A percentile compares a stretch with the other conserved stretches of the same genome.
Evolutionary conservation across 179 eudicot species (phyloP).

Genomic region (Kewa caespitosa): DNA sequence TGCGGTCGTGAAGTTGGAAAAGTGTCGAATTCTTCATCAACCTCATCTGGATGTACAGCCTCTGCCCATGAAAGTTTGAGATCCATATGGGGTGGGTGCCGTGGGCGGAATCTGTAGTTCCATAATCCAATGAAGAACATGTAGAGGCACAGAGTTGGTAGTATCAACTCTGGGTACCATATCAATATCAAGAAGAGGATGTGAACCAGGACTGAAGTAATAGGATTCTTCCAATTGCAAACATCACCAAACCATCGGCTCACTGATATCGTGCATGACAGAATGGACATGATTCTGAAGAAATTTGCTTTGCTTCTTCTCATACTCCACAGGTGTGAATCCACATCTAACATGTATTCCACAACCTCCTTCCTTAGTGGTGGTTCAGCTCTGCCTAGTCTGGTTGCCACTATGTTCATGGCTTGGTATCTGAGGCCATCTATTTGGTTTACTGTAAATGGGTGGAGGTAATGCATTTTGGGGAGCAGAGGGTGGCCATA

Average conservation of each 20-base stretch:
- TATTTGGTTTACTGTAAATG: conserved; percentile 41
- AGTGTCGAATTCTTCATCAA: conserved; percentile 43
- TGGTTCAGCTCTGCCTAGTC: conserved; percentile 42
- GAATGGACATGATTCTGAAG: conserved; percentile 40
- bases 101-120: conserved; percentile 42
- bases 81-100: conserved; percentile 43
- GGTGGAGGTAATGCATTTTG: conserved; percentile 43
- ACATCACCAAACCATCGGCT: conserved; percentile 44
- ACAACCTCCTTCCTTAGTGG: conserved; percentile 42
- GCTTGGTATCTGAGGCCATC: conserved; percentile 43
- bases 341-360: conserved; percentile 44
- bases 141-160: conserved; percentile 45
- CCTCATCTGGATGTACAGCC: conserved; percentile 42
- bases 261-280: conserved; percentile 35
- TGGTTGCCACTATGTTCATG: conserved; percentile 42
- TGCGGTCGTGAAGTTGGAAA: conserved; percentile 45
- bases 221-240: conserved; percentile 38
- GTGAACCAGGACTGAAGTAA: conserved; percentile 40
- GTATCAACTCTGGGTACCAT: conserved; percentile 41
- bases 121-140: conserved; percentile 42
- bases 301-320: conserved; percentile 45
- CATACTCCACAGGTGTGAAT: conserved; percentile 46
- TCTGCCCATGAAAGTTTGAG: conserved; percentile 44
- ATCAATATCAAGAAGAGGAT: conserved; percentile 39
- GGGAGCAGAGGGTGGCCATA: conserved; percentile 42